phyloP scores from a whole-genome alignment of 2,329 filamentous ascomycete genomes.

The Fusarium sp. region DNA sequence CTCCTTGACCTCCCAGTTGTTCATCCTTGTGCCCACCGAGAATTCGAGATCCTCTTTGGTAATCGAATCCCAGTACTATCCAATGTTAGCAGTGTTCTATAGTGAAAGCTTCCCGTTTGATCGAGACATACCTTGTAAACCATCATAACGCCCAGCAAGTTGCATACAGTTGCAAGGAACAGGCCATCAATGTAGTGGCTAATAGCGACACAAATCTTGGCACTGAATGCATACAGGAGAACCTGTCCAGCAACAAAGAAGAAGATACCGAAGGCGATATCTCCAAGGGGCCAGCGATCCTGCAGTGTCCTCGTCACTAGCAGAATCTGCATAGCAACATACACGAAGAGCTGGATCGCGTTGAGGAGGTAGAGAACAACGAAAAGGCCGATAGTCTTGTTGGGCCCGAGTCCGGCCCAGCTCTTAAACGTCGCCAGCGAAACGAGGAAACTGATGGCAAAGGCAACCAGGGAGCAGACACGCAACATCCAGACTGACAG shows the following conservation, averaged over 20 bases:
- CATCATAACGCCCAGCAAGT: constrained; percentile 98
- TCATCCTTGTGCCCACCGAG: constrained; percentile 92
- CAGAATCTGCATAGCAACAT: constrained; percentile 87
- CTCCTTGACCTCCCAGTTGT: constrained; percentile 99
- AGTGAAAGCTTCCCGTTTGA: neutral
- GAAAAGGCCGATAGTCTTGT: constrained; percentile 89
- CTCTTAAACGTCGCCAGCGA: constrained; percentile 92
- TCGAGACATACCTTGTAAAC: constrained; percentile 83
- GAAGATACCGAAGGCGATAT: constrained; percentile 89
- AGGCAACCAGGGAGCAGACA: constrained; percentile 81
- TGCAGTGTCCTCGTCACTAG: constrained; percentile 91
- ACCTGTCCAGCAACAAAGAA: constrained; percentile 95
- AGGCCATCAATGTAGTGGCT: constrained; percentile 95
- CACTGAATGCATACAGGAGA: constrained; percentile 89
- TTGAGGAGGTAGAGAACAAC: constrained; percentile 93
- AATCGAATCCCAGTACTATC: constrained; percentile 97
- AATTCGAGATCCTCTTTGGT: constrained; percentile 98
- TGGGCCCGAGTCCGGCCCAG: constrained; percentile 87
- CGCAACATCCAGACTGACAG: constrained; percentile 94
- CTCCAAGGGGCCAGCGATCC: constrained; percentile 94
- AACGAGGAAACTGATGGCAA: constrained; percentile 87
- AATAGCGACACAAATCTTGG: constrained; percentile 83
- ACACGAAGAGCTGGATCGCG: constrained; percentile 86
- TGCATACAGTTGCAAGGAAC: constrained; percentile 94
- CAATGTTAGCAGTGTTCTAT: constrained; percentile 11